Evolutionary conservation across 352 stramenopile species (phyloP).

Genomic region (Globisporangium spiculum): DNA sequence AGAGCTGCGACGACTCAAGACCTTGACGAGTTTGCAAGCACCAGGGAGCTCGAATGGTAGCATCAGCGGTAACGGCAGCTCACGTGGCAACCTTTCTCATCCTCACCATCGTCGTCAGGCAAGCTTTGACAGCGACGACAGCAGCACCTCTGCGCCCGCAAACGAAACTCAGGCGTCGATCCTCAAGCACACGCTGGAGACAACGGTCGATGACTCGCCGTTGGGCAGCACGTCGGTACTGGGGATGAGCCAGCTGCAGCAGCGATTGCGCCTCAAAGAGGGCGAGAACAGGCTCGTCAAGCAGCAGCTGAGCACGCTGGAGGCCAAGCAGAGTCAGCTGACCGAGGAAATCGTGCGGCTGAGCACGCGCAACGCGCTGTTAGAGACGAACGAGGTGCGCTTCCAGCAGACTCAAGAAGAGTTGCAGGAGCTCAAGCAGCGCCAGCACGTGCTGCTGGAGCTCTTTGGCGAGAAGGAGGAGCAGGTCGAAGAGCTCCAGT

Average conservation of each 20-base stretch:
- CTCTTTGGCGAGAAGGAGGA: conserved; percentile 86
- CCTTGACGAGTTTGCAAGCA: not conserved
- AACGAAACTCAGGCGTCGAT: conserved; percentile 52
- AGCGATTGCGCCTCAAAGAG: conserved; percentile 67
- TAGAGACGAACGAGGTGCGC: conserved; percentile 57
- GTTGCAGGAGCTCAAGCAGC: conserved; percentile 57
- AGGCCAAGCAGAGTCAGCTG: conserved; percentile 64
- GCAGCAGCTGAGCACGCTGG: conserved; percentile 58
- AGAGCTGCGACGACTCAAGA: conserved; percentile 50
- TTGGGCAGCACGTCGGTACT: conserved; percentile 53
- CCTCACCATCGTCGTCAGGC: conserved; percentile 1
- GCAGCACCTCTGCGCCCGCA: conserved; percentile 13
- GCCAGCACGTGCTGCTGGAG: conserved; percentile 79
- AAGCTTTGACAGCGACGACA: conserved; percentile 22
- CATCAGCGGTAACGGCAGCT: conserved; percentile 1
- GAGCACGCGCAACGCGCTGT: conserved; percentile 66
- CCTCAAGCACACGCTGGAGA: conserved; percentile 53
- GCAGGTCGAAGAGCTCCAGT: conserved; percentile 78
- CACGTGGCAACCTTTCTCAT: not conserved
- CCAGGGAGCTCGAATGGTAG: not conserved
- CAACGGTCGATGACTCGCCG: conserved; percentile 25
- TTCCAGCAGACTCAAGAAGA: conserved; percentile 47
- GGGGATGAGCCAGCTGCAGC: conserved; percentile 72
- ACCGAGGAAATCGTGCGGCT: conserved; percentile 74
- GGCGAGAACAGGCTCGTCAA: conserved; percentile 75